Percentiles rank a stretch among this genome's conserved stretches.
phyloP scores from a whole-genome alignment of 2,329 filamentous ascomycete genomes.

The Neofusicoccum parvum region DNA sequence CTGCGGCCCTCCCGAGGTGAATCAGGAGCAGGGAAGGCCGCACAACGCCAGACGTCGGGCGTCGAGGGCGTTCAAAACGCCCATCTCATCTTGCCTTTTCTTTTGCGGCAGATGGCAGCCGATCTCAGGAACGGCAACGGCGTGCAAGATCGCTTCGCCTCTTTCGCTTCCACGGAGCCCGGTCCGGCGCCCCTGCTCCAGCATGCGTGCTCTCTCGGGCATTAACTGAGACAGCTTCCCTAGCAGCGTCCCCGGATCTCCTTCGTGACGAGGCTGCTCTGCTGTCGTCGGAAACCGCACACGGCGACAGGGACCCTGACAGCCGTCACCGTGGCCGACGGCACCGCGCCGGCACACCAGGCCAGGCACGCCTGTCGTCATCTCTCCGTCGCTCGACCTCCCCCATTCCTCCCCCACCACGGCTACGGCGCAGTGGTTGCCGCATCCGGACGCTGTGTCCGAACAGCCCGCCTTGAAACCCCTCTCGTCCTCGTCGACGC shows the following conservation, averaged over 20 bases:
- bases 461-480: neutral
- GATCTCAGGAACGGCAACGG: neutral
- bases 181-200: neutral
- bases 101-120: neutral
- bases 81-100: neutral
- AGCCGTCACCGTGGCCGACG: too few relatives aligned
- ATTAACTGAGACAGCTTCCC: neutral
- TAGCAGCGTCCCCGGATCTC: neutral
- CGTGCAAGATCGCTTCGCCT: neutral
- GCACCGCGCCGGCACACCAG: too few relatives aligned
- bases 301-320: too few relatives aligned
- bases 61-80: neutral
- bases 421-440: neutral
- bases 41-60: neutral
- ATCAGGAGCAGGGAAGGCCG: neutral
- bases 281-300: too few relatives aligned
- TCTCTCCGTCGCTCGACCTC: neutral
- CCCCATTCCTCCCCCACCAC: neutral
- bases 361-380: neutral
- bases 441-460: neutral
- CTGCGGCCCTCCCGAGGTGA: neutral
- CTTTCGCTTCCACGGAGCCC: neutral
- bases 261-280: neutral
- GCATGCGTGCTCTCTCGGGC: neutral
- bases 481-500: neutral